Conservation (phyloP, 768 basidiomycete species). For the Lentinula aciculospora region DNA sequence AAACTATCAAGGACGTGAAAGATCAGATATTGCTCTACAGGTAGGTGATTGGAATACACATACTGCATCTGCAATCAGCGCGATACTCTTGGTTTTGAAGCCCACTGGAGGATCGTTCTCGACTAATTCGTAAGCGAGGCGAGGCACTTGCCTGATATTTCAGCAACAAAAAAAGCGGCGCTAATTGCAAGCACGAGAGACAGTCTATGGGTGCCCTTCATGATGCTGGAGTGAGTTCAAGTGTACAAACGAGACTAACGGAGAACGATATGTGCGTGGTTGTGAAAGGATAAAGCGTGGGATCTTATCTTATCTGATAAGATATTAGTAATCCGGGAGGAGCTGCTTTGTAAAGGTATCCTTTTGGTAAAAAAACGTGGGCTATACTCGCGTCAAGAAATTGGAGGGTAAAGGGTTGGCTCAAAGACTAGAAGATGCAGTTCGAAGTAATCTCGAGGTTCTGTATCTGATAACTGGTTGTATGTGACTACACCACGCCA, state of each 20-base stretch:
- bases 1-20: conserved; percentile 29
- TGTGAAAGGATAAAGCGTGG: background rate
- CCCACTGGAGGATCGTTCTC: conserved; percentile 30
- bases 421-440: too few relatives aligned
- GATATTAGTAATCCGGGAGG: too few relatives aligned
- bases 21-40: background rate
- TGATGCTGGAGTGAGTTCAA: conserved; percentile 8
- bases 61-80: conserved; percentile 52
- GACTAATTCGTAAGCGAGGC: background rate
- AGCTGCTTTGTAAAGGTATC: too few relatives aligned
- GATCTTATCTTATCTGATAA: too few relatives aligned
- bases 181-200: conserved; percentile 42
- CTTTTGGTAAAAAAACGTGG: too few relatives aligned
- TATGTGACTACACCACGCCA: too few relatives aligned
- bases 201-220: conserved; percentile 45
- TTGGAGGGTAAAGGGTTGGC: too few relatives aligned
- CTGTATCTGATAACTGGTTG: too few relatives aligned
- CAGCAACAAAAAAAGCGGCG: conserved; percentile 41
- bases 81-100: conserved; percentile 49
- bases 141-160: conserved; percentile 30
- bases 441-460: too few relatives aligned
- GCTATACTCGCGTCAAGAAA: too few relatives aligned
- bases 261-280: background rate
- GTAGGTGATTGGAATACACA: conserved; percentile 21
- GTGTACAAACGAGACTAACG: too few relatives aligned